phyloP scores from a whole-genome alignment of 2,329 filamentous ascomycete species.

The Pseudogymnoascus sp. region DNA sequence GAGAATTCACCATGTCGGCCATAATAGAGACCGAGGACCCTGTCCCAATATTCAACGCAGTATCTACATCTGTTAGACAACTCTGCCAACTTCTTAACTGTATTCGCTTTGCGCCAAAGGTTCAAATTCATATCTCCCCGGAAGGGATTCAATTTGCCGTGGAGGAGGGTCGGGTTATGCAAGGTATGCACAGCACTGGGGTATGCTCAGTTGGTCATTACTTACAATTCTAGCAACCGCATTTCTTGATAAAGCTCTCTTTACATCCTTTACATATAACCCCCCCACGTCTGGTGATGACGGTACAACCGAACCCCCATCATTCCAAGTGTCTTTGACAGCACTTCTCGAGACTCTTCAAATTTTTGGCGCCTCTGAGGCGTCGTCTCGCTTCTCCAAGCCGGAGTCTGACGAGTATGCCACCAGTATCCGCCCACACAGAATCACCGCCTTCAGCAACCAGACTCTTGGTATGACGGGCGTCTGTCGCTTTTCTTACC shows the following conservation, averaged over 20 bases:
- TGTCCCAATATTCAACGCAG: constrained; percentile 61
- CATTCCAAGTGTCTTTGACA: constrained; percentile 80
- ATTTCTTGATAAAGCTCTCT: constrained; percentile 82
- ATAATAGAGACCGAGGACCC: constrained; percentile 20
- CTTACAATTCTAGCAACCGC: constrained; percentile 50
- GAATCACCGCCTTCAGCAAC: constrained; percentile 71
- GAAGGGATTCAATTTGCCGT: constrained; percentile 83
- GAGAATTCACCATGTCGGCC: constrained; percentile 24
- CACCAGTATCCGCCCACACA: constrained; percentile 54
- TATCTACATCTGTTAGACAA: constrained; percentile 70
- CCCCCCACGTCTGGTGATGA: constrained; percentile 35
- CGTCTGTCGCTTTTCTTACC: constrained; percentile 77
- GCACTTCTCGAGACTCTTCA: constrained; percentile 90
- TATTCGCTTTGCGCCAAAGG: constrained; percentile 49
- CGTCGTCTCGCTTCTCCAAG: constrained; percentile 50
- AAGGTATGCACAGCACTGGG: constrained; percentile 53
- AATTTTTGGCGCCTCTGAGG: constrained; percentile 83
- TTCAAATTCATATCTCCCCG: constrained; percentile 67
- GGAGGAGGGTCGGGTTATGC: constrained; percentile 84
- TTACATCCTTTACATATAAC: constrained; percentile 75
- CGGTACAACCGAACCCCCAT: constrained; percentile 42
- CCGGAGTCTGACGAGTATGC: constrained; percentile 53
- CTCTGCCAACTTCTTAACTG: constrained; percentile 58
- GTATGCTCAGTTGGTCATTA: constrained; percentile 8
- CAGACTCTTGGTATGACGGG: constrained; percentile 77